Conservation (phyloP, 305 asterid genomes). For the Salvia sclarea region DNA sequence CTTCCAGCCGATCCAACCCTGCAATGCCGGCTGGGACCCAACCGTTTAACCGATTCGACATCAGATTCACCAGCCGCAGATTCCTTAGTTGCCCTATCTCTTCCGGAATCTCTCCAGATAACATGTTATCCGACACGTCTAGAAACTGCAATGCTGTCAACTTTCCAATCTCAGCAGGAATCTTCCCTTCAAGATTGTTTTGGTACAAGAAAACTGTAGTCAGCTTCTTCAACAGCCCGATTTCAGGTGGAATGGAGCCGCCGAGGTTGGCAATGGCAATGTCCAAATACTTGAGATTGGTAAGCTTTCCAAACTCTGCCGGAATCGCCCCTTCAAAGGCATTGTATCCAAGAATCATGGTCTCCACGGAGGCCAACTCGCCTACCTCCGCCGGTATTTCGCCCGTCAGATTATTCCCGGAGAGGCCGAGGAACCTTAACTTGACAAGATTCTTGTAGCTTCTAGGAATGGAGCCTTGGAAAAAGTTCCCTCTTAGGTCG, state of each 20-base stretch:
- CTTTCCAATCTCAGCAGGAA: constrained; percentile 63
- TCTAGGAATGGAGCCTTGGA: constrained; percentile 67
- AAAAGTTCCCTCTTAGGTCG: constrained; percentile 84
- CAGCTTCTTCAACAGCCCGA: constrained; percentile 57
- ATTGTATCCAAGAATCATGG: constrained; percentile 75
- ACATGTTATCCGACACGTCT: constrained; percentile 79
- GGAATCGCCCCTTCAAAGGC: constrained; percentile 72
- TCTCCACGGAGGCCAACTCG: constrained; percentile 58
- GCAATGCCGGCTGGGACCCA: constrained; percentile 53
- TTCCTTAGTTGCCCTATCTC: constrained; percentile 53
- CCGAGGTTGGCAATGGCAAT: constrained; percentile 70
- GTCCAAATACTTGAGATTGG: constrained; percentile 68
- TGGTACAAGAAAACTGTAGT: constrained; percentile 67
- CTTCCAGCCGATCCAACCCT: constrained; percentile 49
- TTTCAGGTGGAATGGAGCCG: constrained; percentile 66
- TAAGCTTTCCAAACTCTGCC: constrained; percentile 63
- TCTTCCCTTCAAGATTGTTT: constrained; percentile 64
- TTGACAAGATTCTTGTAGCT: constrained; percentile 52
- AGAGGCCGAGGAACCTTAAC: constrained; percentile 83
- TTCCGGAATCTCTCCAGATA: constrained; percentile 67
- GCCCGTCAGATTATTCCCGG: constrained; percentile 79
- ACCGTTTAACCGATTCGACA: constrained; percentile 69
- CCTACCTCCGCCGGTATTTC: constrained; percentile 68
- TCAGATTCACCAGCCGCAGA: constrained; percentile 67
- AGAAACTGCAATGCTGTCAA: constrained; percentile 53